phyloP scores from a whole-genome alignment of 2,329 filamentous ascomycete genomes.

The Xylariaceae sp. region DNA sequence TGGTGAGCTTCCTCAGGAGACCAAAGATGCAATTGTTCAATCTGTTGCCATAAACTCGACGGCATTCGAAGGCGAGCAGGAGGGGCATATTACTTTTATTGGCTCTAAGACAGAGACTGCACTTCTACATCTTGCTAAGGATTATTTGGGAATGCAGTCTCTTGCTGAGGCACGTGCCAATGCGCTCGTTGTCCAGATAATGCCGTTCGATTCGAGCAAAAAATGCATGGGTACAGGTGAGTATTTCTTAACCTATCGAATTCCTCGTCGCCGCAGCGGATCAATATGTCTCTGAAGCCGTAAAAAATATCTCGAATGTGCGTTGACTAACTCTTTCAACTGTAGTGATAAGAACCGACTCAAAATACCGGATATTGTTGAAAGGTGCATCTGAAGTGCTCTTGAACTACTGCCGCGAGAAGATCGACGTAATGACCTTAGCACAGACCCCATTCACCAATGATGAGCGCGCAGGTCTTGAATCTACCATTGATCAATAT shows the following conservation, averaged over 20 bases:
- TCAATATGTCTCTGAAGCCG: too few species aligned
- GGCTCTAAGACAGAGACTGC: conserved; percentile 57
- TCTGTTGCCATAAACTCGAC: conserved; percentile 55
- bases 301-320: too few species aligned
- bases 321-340: too few species aligned
- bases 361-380: conserved; percentile 46
- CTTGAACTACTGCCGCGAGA: conserved; percentile 39
- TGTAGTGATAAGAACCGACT: conserved; percentile 46
- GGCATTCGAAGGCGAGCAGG: conserved; percentile 50
- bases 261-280: too few species aligned
- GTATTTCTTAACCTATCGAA: too few species aligned
- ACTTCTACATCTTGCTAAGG: conserved; percentile 46
- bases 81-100: conserved; percentile 43
- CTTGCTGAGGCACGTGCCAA: conserved; percentile 44
- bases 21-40: conserved; percentile 37
- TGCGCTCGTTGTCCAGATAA: conserved; percentile 44
- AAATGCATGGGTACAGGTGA: conserved; percentile 58
- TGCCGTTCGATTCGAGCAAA: conserved; percentile 52
- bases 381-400: conserved; percentile 58
- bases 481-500: conserved; percentile 55
- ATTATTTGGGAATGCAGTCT: conserved; percentile 47
- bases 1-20: conserved; percentile 22
- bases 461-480: conserved; percentile 52
- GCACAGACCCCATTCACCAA: conserved; percentile 49
- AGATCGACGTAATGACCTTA: conserved; percentile 32